Conservation (phyloP, 2,329 filamentous ascomycete genomes). For the Pseudonectria foliicola region DNA sequence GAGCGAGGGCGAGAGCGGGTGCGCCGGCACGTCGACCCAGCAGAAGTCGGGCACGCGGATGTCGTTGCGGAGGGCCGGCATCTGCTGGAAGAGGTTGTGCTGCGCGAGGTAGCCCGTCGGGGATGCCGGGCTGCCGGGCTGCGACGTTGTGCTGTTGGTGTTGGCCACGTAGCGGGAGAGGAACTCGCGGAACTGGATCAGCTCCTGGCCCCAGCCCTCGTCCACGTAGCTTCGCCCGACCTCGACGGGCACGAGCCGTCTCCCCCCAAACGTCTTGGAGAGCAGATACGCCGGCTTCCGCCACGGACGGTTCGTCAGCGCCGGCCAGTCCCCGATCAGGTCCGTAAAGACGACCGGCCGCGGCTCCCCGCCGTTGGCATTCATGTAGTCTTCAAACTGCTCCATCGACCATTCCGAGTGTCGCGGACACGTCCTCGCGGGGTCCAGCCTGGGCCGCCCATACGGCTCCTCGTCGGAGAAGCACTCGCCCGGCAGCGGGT, state of each 20-base stretch:
- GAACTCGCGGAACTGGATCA: conserved; percentile 70
- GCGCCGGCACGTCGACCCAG: conserved; percentile 60
- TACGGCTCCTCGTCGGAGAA: conserved; percentile 25
- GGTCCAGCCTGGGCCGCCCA: conserved; percentile 19
- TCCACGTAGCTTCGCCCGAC: conserved; percentile 84
- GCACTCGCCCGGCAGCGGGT: conserved; percentile 1
- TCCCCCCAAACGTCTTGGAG: conserved; percentile 64
- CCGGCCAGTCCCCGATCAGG: conserved; percentile 65
- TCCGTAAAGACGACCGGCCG: conserved; percentile 64
- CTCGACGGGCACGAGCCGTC: conserved; percentile 78
- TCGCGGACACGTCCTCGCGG: conserved; percentile 19
- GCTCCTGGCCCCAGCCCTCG: conserved; percentile 72
- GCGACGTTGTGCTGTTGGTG: conserved; percentile 8
- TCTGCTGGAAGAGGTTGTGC: conserved; percentile 77
- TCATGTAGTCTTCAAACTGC: conserved; percentile 56
- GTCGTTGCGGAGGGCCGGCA: conserved; percentile 68
- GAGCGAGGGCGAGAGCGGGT: conserved; percentile 31
- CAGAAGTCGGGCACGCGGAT: conserved; percentile 79
- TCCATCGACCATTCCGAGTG: conserved; percentile 43
- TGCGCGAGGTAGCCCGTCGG: conserved; percentile 78
- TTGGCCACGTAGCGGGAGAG: conserved; percentile 51
- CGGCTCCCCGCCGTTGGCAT: conserved; percentile 33
- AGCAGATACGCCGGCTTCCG: conserved; percentile 65
- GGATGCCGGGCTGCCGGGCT: background rate
- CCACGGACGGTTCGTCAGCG: conserved; percentile 63